Percentiles rank a stretch among this genome's conserved stretches.
These are phyloP conservation scores for Inga oerstediana DNA, from an alignment of 306 rosid species.

Conservation along the genomic window DNA sequence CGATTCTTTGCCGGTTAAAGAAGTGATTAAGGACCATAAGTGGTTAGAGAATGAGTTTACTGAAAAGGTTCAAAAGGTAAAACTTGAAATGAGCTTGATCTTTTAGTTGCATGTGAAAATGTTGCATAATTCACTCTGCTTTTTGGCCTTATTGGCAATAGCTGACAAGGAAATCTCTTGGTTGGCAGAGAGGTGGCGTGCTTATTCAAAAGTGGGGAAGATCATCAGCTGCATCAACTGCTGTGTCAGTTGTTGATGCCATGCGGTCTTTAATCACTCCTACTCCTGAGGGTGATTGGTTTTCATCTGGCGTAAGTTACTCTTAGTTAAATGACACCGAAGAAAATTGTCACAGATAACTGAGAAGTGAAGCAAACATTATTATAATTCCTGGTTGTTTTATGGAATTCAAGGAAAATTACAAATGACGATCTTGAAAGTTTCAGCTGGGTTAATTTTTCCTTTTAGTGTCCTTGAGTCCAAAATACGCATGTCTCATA, in stretches of 20 bases:
- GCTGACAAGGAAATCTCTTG: constrained; percentile 31
- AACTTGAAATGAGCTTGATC: constrained; percentile 8
- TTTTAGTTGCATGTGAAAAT: constrained; percentile 2
- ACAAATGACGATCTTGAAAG: not conserved
- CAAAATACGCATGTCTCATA: not conserved
- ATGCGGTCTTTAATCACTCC: constrained; percentile 83
- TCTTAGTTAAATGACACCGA: not conserved
- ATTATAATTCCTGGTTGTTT: not conserved
- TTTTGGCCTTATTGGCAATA: not conserved
- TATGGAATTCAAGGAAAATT: not conserved
- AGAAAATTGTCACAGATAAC: not conserved
- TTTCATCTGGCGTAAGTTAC: constrained; percentile 89
- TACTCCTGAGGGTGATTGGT: constrained; percentile 97
- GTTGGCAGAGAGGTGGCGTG: constrained; percentile 86
- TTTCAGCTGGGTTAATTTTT: not conserved
- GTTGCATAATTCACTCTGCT: not conserved
- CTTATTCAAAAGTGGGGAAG: constrained; percentile 97
- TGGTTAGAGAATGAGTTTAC: constrained; percentile 97
- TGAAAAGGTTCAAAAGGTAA: constrained; percentile 85
- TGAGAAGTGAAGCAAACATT: not conserved
- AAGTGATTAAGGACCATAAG: constrained; percentile 82
- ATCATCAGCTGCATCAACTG: constrained; percentile 98
- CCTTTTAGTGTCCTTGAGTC: not conserved
- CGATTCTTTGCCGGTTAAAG: constrained; percentile 79
- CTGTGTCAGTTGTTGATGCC: constrained; percentile 89